Evolutionary conservation across 2,329 filamentous ascomycete genomes (phyloP).

Genomic region (Escovopsis sp.): DNA sequence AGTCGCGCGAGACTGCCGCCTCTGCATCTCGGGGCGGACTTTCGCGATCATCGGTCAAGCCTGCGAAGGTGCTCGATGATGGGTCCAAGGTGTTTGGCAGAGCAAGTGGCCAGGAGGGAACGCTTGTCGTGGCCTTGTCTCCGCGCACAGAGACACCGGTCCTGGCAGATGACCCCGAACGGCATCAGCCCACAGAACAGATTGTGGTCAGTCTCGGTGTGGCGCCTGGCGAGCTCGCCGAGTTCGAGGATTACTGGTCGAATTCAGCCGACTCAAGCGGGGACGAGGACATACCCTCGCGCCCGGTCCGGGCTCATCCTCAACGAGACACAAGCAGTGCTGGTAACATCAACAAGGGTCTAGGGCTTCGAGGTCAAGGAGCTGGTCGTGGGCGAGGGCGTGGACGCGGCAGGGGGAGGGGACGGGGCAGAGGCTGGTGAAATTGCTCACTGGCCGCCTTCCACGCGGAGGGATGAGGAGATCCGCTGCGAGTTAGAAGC

Average conservation of each 20-base stretch:
- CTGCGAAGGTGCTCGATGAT: not conserved
- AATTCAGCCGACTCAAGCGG: slow-evolving; percentile 6
- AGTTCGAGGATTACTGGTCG: not conserved
- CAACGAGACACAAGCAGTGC: too few relatives aligned
- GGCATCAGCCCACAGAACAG: not conserved
- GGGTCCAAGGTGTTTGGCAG: not conserved
- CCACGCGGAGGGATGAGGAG: too few relatives aligned
- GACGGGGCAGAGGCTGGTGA: slow-evolving; percentile 3
- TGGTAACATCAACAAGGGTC: too few relatives aligned
- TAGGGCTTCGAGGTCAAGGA: not conserved
- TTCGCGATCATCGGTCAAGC: not conserved
- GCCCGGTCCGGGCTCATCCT: too few relatives aligned
- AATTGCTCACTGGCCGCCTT: too few relatives aligned
- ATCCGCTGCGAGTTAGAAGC: too few relatives aligned
- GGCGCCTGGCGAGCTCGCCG: too few relatives aligned
- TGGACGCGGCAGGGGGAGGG: slow-evolving; percentile 5
- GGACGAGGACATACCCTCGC: slow-evolving; percentile 10
- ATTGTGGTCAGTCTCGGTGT: too few relatives aligned
- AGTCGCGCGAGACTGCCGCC: slow-evolving; percentile 4
- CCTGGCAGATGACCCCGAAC: not conserved
- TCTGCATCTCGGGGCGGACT: not conserved
- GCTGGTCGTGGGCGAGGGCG: not conserved
- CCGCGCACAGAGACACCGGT: not conserved
- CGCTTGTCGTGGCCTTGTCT: not conserved
- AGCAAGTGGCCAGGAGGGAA: not conserved